Percentiles rank a stretch among this genome's conserved stretches.
Conservation (phyloP, 2,329 filamentous ascomycete genomes). For the Penicillium hordei region DNA sequence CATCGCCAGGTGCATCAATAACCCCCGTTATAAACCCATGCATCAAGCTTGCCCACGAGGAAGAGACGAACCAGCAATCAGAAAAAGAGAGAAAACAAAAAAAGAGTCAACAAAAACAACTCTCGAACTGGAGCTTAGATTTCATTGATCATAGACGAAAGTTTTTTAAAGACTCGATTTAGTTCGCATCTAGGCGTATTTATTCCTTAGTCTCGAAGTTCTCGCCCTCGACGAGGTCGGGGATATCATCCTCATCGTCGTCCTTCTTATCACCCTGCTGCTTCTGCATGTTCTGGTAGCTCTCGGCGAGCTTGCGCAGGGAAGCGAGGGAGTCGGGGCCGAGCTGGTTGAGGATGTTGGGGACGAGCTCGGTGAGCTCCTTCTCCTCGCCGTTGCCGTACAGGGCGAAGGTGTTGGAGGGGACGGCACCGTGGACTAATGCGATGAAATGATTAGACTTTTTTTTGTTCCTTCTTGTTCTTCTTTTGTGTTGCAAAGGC, state of each 20-base stretch:
- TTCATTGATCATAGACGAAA: conserved; percentile 26
- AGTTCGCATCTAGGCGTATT: conserved; percentile 26
- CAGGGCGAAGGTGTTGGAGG: conserved; percentile 99
- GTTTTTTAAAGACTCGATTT: conserved; percentile 17
- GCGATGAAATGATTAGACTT: background rate
- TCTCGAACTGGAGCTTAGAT: conserved; percentile 18
- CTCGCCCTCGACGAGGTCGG: conserved; percentile 93
- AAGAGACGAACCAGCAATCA: background rate
- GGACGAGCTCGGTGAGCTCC: conserved; percentile 98
- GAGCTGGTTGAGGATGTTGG: conserved; percentile 99
- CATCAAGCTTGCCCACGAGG: background rate
- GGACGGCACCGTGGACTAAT: conserved; percentile 91
- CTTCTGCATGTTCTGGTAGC: conserved; percentile 99
- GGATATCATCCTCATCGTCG: conserved; percentile 84
- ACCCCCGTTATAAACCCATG: background rate
- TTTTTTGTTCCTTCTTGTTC: background rate
- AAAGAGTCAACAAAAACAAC: conserved; percentile 7
- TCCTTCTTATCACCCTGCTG: conserved; percentile 74
- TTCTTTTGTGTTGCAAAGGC: background rate
- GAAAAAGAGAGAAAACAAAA: background rate
- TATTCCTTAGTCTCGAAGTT: conserved; percentile 99
- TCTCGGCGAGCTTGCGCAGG: conserved; percentile 97
- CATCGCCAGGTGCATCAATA: background rate
- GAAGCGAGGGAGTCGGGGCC: conserved; percentile 96
- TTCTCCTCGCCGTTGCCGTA: conserved; percentile 99